Conservation (phyloP, 208 protist species). For the Leishmania tarentolae region DNA sequence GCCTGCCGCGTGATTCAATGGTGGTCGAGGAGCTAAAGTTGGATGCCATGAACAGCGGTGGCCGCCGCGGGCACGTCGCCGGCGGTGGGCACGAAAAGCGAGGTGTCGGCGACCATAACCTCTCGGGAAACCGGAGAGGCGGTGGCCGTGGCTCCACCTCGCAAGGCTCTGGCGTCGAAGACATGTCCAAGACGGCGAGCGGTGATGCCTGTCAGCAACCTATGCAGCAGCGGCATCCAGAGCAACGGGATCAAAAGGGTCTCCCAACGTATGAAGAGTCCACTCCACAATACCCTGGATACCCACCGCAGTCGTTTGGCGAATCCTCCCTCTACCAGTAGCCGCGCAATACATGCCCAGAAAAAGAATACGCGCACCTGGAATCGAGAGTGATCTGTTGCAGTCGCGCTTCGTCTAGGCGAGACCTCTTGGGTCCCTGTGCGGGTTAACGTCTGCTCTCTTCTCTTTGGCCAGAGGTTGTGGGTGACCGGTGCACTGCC, state of each 20-base stretch:
- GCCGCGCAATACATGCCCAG: neutral
- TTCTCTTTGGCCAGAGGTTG: neutral
- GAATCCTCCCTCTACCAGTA: slow-evolving; percentile 2
- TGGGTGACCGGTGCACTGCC: neutral
- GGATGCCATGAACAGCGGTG: slow-evolving; percentile 23
- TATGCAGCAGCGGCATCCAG: slow-evolving; percentile 6
- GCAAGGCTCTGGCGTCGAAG: neutral
- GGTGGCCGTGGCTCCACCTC: neutral
- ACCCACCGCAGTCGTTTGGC: neutral
- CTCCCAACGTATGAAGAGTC: slow-evolving; percentile 20
- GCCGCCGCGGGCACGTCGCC: slow-evolving; percentile 17
- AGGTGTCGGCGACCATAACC: slow-evolving; percentile 4
- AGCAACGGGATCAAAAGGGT: slow-evolving; percentile 4
- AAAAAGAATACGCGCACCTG: too few species aligned
- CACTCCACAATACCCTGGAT: neutral
- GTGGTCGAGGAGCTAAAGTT: slow-evolving; percentile 83
- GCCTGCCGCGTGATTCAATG: slow-evolving; percentile 78
- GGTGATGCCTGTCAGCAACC: neutral
- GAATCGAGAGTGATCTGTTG: neutral
- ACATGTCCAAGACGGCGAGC: neutral
- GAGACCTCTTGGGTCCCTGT: neutral
- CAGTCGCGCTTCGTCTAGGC: neutral
- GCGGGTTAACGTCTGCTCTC: neutral
- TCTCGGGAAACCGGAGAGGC: slow-evolving; percentile 1
- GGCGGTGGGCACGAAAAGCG: slow-evolving; percentile 16